Evolutionary conservation across 345 rosid species (phyloP), one percentile per base, ranked within the genome.

Genomic region (Trapa bicornis): DNA sequence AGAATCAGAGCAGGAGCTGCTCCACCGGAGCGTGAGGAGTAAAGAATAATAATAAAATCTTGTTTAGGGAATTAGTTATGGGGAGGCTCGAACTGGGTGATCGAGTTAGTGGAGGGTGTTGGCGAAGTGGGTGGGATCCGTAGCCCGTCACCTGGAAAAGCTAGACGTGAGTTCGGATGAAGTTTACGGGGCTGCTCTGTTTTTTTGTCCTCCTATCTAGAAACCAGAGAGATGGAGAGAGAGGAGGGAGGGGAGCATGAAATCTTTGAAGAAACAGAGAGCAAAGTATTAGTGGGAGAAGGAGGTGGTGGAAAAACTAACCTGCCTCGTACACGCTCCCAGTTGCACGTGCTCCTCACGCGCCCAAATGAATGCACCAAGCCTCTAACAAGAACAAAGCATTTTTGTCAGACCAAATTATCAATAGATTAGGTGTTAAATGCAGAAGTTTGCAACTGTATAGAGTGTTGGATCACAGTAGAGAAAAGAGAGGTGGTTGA

Each of bases 71-170:
- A 50, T 15, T 17, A 17, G 17, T 15, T 16, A 16, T 14, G 33
- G 57, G 47, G 36, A 50, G 36, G 62, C 60, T 47, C 38, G 37
- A 72, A 77, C 29, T 22, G 72, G 69, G 64, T 52, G 77, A 60
- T 68, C 67, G 66, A 61, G 67, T 47, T 16, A 57, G 42, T 39
- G 56, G 61, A 66, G 75, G 37, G 68, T 85, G 87, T 69, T 75
- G 86, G 84, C 61, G 75, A 75, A 82, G 65, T 75, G 83, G 89
- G 89, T 69, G 80, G 79, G 87, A 82, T 82, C 78, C 87, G 67
- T 68, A 84, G 70, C 84, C 88, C 88, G 76, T 79, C 76, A 80
- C 78, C 80, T 82, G 77, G 78, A 74, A 78, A 81, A 77, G 57
- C 65, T 66, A 61, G 67, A 39, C 74, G 80, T 37, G 84, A 77